Base-by-base conservation (phyloP, 805 yeast genomes). In the Candida qinlingensis region DNA sequence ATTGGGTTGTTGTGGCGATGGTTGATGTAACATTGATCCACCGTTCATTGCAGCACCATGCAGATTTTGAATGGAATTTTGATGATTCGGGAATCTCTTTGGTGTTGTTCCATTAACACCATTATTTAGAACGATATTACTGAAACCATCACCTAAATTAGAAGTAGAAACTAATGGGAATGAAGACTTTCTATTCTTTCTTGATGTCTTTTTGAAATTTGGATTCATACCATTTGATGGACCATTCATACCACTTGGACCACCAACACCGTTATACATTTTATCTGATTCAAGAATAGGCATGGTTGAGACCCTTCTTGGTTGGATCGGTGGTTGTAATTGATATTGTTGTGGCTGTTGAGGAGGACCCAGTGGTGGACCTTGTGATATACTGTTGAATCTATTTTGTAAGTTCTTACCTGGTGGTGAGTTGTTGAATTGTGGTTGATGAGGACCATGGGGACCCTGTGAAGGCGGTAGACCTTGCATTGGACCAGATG, bases 131-230 rank as follows among this genome's bases (percentile, higher is more conserved):
- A 46, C 46, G 44, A 50, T 40, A 27, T 47, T 47, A 28, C 45
- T 45, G 33, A 46, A 44, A 4, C 36, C 45, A 40, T 50, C 47
- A 38, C 54, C 49, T 19, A 54, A 38, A 2, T 51, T 50, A 4
- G 50, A 39, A 5, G 55, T 38, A 30, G 37, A 40, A 8, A 38
- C 45, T 42, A 58, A 26, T 39, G 72, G 62, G 52, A 67, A 57
- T 2, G 71, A 61, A 1, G 76, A 71, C 51, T 70, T 72, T 52
- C 79, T 65, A 49, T 71, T 71, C 60, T 74, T 74, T 54, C 78
- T 64, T 5, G 73, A 67, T n/a, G 77, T 69, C 36, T 73, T 71
- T 48, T 53, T 63, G 49, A 62, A 56, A 42, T 43, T 43, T 41
- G 35, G 13, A 9, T 44, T 39, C 19, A 34, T 33, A 26, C 19